phyloP scores from a whole-genome alignment of 164 flowering plant species.

The Vitis riparia region DNA sequence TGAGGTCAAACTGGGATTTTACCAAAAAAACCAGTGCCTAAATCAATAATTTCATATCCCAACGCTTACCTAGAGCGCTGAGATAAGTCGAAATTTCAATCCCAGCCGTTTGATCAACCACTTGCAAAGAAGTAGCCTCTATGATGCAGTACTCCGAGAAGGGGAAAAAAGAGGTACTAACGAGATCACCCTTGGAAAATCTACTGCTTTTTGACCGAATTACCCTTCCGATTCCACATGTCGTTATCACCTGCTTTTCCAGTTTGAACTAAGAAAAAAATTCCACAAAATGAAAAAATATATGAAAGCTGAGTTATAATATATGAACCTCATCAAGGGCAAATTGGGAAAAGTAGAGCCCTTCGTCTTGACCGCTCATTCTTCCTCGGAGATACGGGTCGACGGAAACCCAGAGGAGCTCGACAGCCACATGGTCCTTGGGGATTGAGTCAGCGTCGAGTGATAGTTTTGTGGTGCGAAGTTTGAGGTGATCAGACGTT shows the following conservation, averaged over 20 bases:
- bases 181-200: conserved; percentile 34
- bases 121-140: conserved; percentile 10
- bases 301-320: too few species aligned
- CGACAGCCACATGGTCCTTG: background rate
- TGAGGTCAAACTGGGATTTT: background rate
- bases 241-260: conserved; percentile 16
- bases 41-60: too few species aligned
- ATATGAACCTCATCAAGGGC: background rate
- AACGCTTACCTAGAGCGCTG: conserved; percentile 31
- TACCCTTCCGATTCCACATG: conserved; percentile 33
- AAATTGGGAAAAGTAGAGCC: conserved; percentile 5
- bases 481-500: conserved; percentile 1
- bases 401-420: conserved; percentile 1
- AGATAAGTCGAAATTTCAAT: conserved; percentile 34
- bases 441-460: background rate
- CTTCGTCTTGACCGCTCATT: conserved; percentile 7
- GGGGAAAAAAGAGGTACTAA: conserved; percentile 20
- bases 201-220: conserved; percentile 23
- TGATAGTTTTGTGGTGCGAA: background rate
- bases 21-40: background rate
- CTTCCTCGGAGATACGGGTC: conserved; percentile 1
- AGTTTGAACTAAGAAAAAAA: too few species aligned
- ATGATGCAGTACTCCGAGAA: conserved; percentile 32
- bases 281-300: too few species aligned
- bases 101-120: conserved; percentile 26